Evolutionary conservation across 371 early-diverging fungal species (phyloP).

Genomic region (Umbelopsis sp.): DNA sequence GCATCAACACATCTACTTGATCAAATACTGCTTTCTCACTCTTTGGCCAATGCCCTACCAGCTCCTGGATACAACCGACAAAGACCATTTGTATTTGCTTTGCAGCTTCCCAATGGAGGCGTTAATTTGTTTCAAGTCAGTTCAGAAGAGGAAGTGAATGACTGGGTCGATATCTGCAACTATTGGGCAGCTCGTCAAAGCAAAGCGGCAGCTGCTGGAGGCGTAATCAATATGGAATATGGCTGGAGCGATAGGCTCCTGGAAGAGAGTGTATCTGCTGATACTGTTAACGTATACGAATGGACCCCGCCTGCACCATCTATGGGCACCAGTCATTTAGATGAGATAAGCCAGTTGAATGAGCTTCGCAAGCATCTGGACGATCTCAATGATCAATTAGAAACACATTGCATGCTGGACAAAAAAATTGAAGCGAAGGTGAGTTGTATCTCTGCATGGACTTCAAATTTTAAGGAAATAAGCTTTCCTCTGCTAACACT

Average conservation of each 20-base stretch:
- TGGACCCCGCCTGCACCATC: constrained; percentile 48
- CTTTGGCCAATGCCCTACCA: constrained; percentile 79
- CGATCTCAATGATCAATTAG: constrained; percentile 37
- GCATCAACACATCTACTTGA: constrained; percentile 46
- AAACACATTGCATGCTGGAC: constrained; percentile 43
- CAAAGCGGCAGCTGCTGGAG: constrained; percentile 72
- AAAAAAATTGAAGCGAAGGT: constrained; percentile 36
- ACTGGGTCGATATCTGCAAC: constrained; percentile 32
- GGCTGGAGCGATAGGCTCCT: constrained; percentile 74
- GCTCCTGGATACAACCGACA: constrained; percentile 80
- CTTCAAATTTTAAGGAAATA: background rate
- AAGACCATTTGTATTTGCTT: constrained; percentile 28
- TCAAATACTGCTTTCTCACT: constrained; percentile 72
- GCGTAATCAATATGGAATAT: constrained; percentile 84
- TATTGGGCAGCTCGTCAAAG: constrained; percentile 38
- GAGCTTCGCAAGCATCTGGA: constrained; percentile 34
- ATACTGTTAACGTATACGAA: constrained; percentile 29
- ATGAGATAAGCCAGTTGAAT: constrained; percentile 35
- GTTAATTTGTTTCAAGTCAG: constrained; percentile 31
- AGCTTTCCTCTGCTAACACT: no score
- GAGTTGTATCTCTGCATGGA: background rate
- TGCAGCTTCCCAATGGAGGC: constrained; percentile 25
- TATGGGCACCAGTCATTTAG: constrained; percentile 33
- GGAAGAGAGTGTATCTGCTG: constrained; percentile 30
- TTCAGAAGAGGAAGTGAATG: constrained; percentile 26